Conservation (phyloP, 1,284 basidiomycete genomes). For the Boletus sp. region DNA sequence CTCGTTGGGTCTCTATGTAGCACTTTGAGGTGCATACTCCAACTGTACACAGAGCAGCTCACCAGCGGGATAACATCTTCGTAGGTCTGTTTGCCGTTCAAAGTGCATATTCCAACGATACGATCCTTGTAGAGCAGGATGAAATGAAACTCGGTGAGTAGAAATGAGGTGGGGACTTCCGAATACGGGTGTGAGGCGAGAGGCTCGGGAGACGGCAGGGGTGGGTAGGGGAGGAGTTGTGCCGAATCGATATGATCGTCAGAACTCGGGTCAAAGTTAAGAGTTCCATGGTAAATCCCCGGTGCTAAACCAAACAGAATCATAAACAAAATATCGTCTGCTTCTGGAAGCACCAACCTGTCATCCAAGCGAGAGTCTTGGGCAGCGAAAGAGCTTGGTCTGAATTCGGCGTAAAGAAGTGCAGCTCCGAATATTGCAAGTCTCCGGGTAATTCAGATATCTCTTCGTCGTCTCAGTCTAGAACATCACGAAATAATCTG, state of each 20-base stretch:
- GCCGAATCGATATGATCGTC: slow-evolving; percentile 81
- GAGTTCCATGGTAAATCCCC: slow-evolving; percentile 80
- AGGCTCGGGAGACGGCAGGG: slow-evolving; percentile 32
- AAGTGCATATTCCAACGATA: slow-evolving; percentile 72
- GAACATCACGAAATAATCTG: background rate
- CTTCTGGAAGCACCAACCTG: slow-evolving; percentile 46
- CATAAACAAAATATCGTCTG: slow-evolving; percentile 11
- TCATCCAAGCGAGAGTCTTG: slow-evolving; percentile 83
- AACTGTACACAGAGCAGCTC: slow-evolving; percentile 23
- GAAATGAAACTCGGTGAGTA: slow-evolving; percentile 91
- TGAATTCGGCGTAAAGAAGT: slow-evolving; percentile 68
- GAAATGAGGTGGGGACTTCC: slow-evolving; percentile 67
- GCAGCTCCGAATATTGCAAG: slow-evolving; percentile 69
- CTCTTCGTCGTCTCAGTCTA: slow-evolving; percentile 46
- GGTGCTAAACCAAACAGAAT: slow-evolving; percentile 44
- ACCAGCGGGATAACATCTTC: slow-evolving; percentile 83
- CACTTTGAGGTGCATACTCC: slow-evolving; percentile 2
- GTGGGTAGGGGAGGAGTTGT: slow-evolving; percentile 64
- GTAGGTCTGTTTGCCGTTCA: slow-evolving; percentile 82
- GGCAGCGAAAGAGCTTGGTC: slow-evolving; percentile 67
- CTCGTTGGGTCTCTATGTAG: slow-evolving; percentile 65
- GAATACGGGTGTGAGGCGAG: slow-evolving; percentile 23
- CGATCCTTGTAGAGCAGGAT: slow-evolving; percentile 81
- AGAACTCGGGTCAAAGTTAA: slow-evolving; percentile 61
- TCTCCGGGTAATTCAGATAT: slow-evolving; percentile 84